phyloP scores from a whole-genome alignment of 768 basidiomycete species.

The Lactifluus volemus region DNA sequence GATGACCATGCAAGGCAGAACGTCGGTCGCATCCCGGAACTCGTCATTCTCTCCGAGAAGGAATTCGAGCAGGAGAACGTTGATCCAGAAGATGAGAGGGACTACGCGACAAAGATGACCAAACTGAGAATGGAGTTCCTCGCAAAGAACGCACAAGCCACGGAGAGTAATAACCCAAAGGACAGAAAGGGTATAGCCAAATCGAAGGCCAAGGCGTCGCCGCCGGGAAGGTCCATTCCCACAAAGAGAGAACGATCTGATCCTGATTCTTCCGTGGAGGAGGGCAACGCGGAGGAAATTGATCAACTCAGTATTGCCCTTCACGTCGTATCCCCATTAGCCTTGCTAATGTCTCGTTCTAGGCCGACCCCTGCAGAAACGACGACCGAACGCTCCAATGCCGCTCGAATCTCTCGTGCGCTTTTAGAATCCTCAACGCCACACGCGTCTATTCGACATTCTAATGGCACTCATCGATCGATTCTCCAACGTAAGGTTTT shows the following conservation, averaged over 20 bases:
- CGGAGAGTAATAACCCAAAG: conserved; percentile 14
- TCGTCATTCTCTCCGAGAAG: conserved; percentile 24
- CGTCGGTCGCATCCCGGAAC: conserved; percentile 25
- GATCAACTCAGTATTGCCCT: not conserved
- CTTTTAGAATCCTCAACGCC: conserved; percentile 29
- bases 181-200: conserved; percentile 8
- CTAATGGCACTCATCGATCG: conserved; percentile 19
- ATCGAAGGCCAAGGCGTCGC: not conserved
- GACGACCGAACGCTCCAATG: not conserved
- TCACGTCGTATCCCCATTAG: not conserved
- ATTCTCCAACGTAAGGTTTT: conserved; percentile 57
- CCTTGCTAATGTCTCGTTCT: not conserved
- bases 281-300: conserved; percentile 1
- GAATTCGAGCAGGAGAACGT: conserved; percentile 36
- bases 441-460: conserved; percentile 30
- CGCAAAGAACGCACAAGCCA: conserved; percentile 22
- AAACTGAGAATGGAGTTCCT: conserved; percentile 31
- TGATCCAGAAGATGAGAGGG: conserved; percentile 34
- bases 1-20: conserved; percentile 24
- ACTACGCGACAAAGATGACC: conserved; percentile 35
- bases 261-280: conserved; percentile 10
- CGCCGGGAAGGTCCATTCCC: conserved; percentile 4
- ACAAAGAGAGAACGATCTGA: conserved; percentile 15
- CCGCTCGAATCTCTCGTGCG: not conserved
- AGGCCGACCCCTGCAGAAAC: conserved; percentile 2